These are phyloP conservation scores for Phyllosticta citriasiana DNA, from an alignment of 2,329 filamentous ascomycete species.

Conservation along the genomic window DNA sequence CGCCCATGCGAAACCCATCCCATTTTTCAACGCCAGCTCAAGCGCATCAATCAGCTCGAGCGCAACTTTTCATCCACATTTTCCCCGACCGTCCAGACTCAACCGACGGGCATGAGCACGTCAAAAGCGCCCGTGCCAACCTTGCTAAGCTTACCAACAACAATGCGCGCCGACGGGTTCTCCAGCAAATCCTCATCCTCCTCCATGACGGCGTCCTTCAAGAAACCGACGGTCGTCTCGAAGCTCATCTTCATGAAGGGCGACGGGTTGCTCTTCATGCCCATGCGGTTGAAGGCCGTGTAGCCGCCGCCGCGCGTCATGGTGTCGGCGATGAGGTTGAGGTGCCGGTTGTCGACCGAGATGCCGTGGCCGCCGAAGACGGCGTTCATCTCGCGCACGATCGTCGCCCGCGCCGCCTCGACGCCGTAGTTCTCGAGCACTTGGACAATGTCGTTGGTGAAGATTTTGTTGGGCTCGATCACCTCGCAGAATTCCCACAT, in stretches of 20 bases:
- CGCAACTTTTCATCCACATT: not conserved
- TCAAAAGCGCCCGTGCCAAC: constrained; percentile 91
- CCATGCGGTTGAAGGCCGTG: constrained; percentile 85
- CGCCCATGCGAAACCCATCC: too few species aligned
- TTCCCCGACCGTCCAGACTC: not conserved
- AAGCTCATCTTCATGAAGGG: constrained; percentile 99
- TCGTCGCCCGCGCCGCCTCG: constrained; percentile 79
- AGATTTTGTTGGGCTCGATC: constrained; percentile 75
- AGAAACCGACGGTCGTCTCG: constrained; percentile 89
- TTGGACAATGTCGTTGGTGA: constrained; percentile 85
- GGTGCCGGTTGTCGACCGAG: constrained; percentile 78
- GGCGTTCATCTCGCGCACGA: constrained; percentile 72
- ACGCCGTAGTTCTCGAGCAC: constrained; percentile 84
- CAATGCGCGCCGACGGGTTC: constrained; percentile 78
- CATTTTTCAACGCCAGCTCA: too few species aligned
- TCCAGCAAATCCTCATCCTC: constrained; percentile 82
- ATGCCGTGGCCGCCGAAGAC: constrained; percentile 92
- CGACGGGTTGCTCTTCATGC: constrained; percentile 71
- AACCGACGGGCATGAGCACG: constrained; percentile 45
- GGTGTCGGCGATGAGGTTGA: constrained; percentile 91
- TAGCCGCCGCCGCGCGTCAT: constrained; percentile 94
- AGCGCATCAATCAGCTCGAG: not conserved
- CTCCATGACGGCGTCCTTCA: constrained; percentile 84
- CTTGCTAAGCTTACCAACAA: constrained; percentile 71
- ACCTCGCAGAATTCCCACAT: constrained; percentile 83